Percentiles rank a stretch among this genome's conserved stretches.
Conservation (phyloP, 768 basidiomycete genomes). For the Panaeolus papilionaceus region DNA sequence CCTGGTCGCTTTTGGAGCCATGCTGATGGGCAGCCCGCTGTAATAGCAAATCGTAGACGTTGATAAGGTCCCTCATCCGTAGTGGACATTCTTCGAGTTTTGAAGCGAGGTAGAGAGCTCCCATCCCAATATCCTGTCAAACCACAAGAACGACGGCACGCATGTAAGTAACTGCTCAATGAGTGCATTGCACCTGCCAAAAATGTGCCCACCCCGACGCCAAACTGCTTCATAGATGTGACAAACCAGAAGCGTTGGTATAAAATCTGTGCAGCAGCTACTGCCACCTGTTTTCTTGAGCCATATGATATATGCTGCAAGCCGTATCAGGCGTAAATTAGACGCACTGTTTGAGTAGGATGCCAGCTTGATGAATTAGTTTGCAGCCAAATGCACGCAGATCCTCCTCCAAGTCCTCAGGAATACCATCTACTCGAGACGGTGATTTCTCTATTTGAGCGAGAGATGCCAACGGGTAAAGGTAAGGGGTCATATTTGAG, state of each 20-base stretch:
- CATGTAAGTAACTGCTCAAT: not conserved
- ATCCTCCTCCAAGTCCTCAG: slow-evolving; percentile 83
- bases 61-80: slow-evolving; percentile 93
- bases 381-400: slow-evolving; percentile 91
- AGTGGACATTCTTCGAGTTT: slow-evolving; percentile 93
- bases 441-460: slow-evolving; percentile 82
- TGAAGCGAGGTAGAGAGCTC: slow-evolving; percentile 86
- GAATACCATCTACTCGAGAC: slow-evolving; percentile 83
- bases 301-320: slow-evolving; percentile 7
- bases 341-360: slow-evolving; percentile 83
- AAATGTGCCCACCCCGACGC: slow-evolving; percentile 75
- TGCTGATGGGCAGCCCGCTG: slow-evolving; percentile 70
- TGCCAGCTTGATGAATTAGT: slow-evolving; percentile 93
- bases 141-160: not conserved
- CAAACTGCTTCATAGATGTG: slow-evolving; percentile 92
- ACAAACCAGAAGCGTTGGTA: slow-evolving; percentile 98
- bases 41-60: slow-evolving; percentile 90
- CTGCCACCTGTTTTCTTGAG: slow-evolving; percentile 91
- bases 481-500: slow-evolving; percentile 21
- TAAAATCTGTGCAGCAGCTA: slow-evolving; percentile 94
- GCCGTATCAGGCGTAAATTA: slow-evolving; percentile 6
- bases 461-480: slow-evolving; percentile 86
- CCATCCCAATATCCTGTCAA: slow-evolving; percentile 84
- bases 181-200: slow-evolving; percentile 12
- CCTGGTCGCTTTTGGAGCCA: slow-evolving; percentile 37